Conservation (phyloP, 1,284 basidiomycete species). For the Rhodotorula sp. region DNA sequence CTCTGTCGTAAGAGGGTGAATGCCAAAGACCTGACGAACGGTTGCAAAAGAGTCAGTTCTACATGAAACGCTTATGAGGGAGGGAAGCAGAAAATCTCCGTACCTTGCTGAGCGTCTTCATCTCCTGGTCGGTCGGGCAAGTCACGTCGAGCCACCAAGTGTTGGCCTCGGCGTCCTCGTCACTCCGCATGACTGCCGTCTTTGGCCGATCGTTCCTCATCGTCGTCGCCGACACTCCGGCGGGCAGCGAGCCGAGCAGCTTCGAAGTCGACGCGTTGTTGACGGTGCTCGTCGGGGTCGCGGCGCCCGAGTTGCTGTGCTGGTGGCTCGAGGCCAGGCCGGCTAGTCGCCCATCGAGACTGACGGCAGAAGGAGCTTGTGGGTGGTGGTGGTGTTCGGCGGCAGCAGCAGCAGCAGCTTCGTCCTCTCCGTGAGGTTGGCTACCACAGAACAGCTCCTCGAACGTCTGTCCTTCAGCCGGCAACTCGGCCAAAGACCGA, state of each 20-base stretch:
- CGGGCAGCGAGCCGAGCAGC: constrained; percentile 8
- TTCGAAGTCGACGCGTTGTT: constrained; percentile 3
- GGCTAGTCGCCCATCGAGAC: constrained; percentile 23
- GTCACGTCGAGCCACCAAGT: constrained; percentile 99
- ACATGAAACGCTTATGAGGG: neutral
- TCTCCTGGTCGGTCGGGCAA: constrained; percentile 94
- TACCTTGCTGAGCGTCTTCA: constrained; percentile 92
- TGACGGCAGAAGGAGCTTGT: constrained; percentile 2
- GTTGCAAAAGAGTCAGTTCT: constrained; percentile 3
- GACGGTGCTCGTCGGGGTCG: neutral
- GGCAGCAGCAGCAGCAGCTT: no score
- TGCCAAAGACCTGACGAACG: constrained; percentile 75
- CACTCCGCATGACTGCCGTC: constrained; percentile 50
- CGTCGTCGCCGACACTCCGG: constrained; percentile 18
- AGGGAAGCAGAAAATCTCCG: constrained; percentile 26
- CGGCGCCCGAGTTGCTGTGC: constrained; percentile 11
- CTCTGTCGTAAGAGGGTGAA: constrained; percentile 97
- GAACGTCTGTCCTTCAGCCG: constrained; percentile 88
- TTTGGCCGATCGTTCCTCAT: constrained; percentile 16
- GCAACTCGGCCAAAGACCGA: constrained; percentile 84
- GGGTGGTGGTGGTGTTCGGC: constrained; percentile 19
- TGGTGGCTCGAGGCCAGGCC: constrained; percentile 16
- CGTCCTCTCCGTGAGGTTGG: constrained; percentile 29
- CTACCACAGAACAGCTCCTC: constrained; percentile 80
- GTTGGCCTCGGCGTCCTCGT: constrained; percentile 60